phyloP scores from a whole-genome alignment of 129 eudicot species.

The Flaveria sonorensis region DNA sequence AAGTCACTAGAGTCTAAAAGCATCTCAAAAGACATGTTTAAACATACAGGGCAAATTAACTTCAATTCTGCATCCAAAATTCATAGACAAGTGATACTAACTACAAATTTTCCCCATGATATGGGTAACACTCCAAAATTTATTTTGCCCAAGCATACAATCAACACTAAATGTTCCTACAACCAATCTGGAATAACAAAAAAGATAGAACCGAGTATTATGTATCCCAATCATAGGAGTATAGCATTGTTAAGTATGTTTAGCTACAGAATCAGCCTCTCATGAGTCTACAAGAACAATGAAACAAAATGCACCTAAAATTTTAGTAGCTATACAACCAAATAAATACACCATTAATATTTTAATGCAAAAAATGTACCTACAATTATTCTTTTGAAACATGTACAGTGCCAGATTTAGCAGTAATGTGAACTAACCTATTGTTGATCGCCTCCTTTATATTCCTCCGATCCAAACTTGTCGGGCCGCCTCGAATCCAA shows the following conservation, averaged over 20 bases:
- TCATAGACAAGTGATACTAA: not conserved
- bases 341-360: not conserved
- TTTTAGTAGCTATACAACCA: constrained; percentile 10
- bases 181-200: not conserved
- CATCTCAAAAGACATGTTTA: constrained; percentile 10
- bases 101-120: not conserved
- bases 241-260: constrained; percentile 8
- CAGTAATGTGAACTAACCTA: constrained; percentile 49
- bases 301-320: not conserved
- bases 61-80: constrained; percentile 6
- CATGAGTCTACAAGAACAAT: not conserved
- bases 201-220: not conserved
- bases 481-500: constrained; percentile 97
- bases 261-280: not conserved
- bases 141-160: constrained; percentile 17
- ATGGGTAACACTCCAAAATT: not conserved
- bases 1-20: constrained; percentile 8
- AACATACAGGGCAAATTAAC: constrained; percentile 1
- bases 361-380: constrained; percentile 5
- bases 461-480: constrained; percentile 69
- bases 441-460: constrained; percentile 74
- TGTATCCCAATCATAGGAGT: constrained; percentile 9
- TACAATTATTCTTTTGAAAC: constrained; percentile 10
- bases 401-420: not conserved
- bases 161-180: constrained; percentile 7